Percentiles rank a stretch among this genome's conserved stretches.
phyloP scores from a whole-genome alignment of 2,329 filamentous ascomycete species.

The Elsinoe australis region DNA sequence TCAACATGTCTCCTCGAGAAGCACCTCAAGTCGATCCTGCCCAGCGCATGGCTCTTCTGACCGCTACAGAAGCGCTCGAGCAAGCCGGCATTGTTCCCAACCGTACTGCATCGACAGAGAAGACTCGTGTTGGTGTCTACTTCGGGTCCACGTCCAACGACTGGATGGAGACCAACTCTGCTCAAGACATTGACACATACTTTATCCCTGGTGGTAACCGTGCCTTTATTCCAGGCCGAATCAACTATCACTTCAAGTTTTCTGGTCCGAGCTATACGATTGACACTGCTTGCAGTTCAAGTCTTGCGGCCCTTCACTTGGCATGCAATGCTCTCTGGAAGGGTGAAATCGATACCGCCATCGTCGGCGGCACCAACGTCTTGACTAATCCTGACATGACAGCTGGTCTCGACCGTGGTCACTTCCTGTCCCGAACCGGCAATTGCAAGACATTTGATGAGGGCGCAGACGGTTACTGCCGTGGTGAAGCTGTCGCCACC shows the following conservation, averaged over 20 bases:
- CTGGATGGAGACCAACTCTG: constrained; percentile 24
- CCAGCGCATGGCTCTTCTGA: constrained; percentile 20
- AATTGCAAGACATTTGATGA: constrained; percentile 26
- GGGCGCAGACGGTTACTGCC: constrained; percentile 29
- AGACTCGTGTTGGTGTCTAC: constrained; percentile 20
- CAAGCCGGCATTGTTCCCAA: constrained; percentile 20
- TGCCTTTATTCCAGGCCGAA: constrained; percentile 25
- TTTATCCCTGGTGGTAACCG: constrained; percentile 25
- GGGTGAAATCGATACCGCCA: constrained; percentile 26
- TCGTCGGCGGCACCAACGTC: constrained; percentile 28
- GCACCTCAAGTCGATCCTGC: constrained; percentile 21
- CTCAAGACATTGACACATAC: constrained; percentile 25
- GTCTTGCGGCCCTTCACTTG: constrained; percentile 22
- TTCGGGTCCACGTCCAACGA: constrained; percentile 24
- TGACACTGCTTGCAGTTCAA: constrained; percentile 29
- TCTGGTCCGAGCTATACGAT: constrained; percentile 24
- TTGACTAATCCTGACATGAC: constrained; percentile 26
- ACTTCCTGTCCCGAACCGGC: constrained; percentile 23
- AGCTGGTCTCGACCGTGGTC: constrained; percentile 25
- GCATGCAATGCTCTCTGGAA: constrained; percentile 27
- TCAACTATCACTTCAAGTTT: constrained; percentile 26
- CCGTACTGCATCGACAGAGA: constrained; percentile 19
- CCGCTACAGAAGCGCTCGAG: constrained; percentile 23
- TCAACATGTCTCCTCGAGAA: constrained; percentile 19
- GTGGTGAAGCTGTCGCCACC: constrained; percentile 25